phyloP scores from a whole-genome alignment of 495 filamentous ascomycete species.

The Penicillium antarcticum region DNA sequence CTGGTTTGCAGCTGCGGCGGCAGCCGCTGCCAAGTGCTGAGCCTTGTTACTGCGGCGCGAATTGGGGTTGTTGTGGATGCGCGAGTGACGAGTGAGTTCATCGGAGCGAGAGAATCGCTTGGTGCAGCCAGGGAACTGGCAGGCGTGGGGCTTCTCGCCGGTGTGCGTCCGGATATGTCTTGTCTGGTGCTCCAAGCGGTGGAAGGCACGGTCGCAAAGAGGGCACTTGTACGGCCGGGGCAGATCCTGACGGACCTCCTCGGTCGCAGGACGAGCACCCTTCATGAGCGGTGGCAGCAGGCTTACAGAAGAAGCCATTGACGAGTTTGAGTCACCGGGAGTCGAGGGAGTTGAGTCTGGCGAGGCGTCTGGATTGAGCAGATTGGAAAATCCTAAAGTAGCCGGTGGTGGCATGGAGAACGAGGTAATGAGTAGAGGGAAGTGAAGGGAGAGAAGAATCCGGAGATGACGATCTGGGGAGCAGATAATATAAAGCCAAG shows the following conservation, averaged over 20 bases:
- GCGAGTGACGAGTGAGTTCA: slow-evolving; percentile 92
- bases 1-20: slow-evolving; percentile 49
- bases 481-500: slow-evolving; percentile 37
- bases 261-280: slow-evolving; percentile 58
- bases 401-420: slow-evolving; percentile 72
- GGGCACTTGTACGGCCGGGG: slow-evolving; percentile 98
- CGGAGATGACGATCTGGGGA: slow-evolving; percentile 35
- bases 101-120: slow-evolving; percentile 98
- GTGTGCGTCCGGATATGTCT: slow-evolving; percentile 97
- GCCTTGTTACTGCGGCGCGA: slow-evolving; percentile 91
- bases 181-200: slow-evolving; percentile 97
- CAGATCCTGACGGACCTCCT: slow-evolving; percentile 68
- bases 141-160: slow-evolving; percentile 96
- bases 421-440: slow-evolving; percentile 21
- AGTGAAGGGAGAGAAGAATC: slow-evolving; percentile 20
- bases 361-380: slow-evolving; percentile 58
- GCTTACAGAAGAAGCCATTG: slow-evolving; percentile 68
- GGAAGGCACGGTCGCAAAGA: slow-evolving; percentile 97
- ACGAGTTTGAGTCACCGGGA: slow-evolving; percentile 36
- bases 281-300: slow-evolving; percentile 65
- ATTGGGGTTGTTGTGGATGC: slow-evolving; percentile 99
- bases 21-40: slow-evolving; percentile 57
- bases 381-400: slow-evolving; percentile 74
- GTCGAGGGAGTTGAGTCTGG: slow-evolving; percentile 29
- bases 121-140: slow-evolving; percentile 90